Conservation (phyloP, 257 asterid genomes). For the Nicotiana attenuata region DNA sequence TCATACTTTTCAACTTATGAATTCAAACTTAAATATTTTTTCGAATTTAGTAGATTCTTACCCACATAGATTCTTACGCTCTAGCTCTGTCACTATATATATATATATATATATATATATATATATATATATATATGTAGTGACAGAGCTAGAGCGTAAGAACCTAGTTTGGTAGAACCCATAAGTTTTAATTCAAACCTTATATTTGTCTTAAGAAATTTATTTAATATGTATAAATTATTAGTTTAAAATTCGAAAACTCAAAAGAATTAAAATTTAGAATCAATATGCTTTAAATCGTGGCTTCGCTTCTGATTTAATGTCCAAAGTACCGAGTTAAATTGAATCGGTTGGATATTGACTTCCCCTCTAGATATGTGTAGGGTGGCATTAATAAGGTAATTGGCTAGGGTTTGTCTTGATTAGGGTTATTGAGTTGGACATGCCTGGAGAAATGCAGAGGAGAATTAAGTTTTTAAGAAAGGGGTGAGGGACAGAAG, state of each 20-base stretch:
- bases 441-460: slow-evolving; percentile 41
- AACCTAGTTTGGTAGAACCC: too few species aligned
- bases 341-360: not conserved
- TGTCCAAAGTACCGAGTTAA: not conserved
- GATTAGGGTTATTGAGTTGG: slow-evolving; percentile 41
- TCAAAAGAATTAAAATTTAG: too few species aligned
- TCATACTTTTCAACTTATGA: not conserved
- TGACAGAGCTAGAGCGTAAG: too few species aligned
- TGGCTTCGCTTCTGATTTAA: too few species aligned
- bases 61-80: too few species aligned
- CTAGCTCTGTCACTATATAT: too few species aligned
- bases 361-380: not conserved
- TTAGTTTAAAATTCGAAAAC: too few species aligned
- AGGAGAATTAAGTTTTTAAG: slow-evolving; percentile 21
- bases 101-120: too few species aligned
- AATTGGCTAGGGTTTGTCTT: slow-evolving; percentile 45
- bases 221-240: too few species aligned
- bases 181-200: too few species aligned
- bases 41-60: not conserved
- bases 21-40: not conserved
- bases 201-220: too few species aligned
- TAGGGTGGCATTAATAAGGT: slow-evolving; percentile 13
- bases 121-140: not conserved
- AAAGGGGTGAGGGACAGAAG: slow-evolving; percentile 15
- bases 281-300: too few species aligned